Evolutionary conservation across 495 filamentous ascomycete genomes (phyloP).

Genomic region (Talaromyces borbonicus): DNA sequence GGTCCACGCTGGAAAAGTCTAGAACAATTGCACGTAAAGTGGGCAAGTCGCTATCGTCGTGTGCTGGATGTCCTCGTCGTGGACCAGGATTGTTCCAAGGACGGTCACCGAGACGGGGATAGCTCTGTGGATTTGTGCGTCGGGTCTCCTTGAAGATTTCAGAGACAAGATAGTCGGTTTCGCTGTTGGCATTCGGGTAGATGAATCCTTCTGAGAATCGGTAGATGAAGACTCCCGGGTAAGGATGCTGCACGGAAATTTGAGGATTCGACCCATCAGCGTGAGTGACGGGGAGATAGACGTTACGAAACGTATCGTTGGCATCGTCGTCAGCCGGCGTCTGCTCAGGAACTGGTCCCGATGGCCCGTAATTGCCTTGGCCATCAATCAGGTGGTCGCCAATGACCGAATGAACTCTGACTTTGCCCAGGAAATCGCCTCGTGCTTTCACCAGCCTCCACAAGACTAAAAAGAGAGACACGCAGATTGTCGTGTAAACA

Average conservation of each 20-base stretch:
- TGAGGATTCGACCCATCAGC: constrained; percentile 85
- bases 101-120: constrained; percentile 63
- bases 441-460: constrained; percentile 77
- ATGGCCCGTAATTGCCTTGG: constrained; percentile 46
- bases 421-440: constrained; percentile 79
- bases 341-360: constrained; percentile 28
- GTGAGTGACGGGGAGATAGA: constrained; percentile 87
- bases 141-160: constrained; percentile 70
- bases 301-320: constrained; percentile 44
- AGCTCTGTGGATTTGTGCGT: constrained; percentile 59
- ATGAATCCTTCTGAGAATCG: constrained; percentile 95
- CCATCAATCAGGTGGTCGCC: constrained; percentile 68
- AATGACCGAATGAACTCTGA: constrained; percentile 83
- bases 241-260: constrained; percentile 66
- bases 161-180: constrained; percentile 68
- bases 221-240: constrained; percentile 96
- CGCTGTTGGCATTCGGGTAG: constrained; percentile 90
- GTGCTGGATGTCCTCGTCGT: constrained; percentile 41
- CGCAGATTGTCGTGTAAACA: constrained; percentile 74
- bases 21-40: constrained; percentile 88
- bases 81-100: constrained; percentile 96
- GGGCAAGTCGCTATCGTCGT: constrained; percentile 48
- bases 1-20: constrained; percentile 92
- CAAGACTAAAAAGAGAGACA: constrained; percentile 70
- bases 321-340: constrained; percentile 12